Percentiles rank a stretch among this genome's conserved stretches.
These are phyloP conservation scores for Kazachstania psychrophila DNA, from an alignment of 805 yeast species.

Conservation along the genomic window DNA sequence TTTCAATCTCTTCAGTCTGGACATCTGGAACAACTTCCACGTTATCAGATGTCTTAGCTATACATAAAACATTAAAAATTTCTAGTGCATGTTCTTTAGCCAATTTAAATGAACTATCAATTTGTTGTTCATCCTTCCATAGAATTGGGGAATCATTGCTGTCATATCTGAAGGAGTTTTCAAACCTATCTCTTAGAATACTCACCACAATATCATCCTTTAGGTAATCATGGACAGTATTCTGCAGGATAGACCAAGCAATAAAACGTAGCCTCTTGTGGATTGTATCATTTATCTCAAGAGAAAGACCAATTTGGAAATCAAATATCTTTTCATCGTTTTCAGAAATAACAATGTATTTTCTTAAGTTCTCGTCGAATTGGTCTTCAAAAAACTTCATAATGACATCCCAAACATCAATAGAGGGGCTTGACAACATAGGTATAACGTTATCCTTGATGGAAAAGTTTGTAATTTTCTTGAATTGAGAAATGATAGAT, in stretches of 20 bases:
- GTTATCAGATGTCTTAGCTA: constrained; percentile 45
- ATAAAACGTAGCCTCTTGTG: constrained; percentile 37
- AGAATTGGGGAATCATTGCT: constrained; percentile 71
- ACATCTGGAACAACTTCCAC: constrained; percentile 52
- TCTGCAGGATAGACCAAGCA: constrained; percentile 60
- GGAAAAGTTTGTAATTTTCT: constrained; percentile 38
- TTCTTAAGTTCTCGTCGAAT: constrained; percentile 25
- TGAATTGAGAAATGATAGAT: constrained; percentile 34
- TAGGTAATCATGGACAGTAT: constrained; percentile 49
- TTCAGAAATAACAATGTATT: constrained; percentile 16
- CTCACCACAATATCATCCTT: constrained; percentile 56
- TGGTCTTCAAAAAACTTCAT: constrained; percentile 35
- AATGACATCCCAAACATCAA: constrained; percentile 54
- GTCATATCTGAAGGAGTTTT: constrained; percentile 75
- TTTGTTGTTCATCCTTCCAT: constrained; percentile 66
- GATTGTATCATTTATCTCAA: constrained; percentile 35
- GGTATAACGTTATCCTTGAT: constrained; percentile 45
- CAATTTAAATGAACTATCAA: constrained; percentile 56
- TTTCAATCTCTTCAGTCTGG: constrained; percentile 29
- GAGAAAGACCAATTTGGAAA: constrained; percentile 54
- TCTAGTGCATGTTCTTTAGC: constrained; percentile 52
- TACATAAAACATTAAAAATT: constrained; percentile 49
- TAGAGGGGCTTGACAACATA: constrained; percentile 41
- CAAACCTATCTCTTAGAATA: constrained; percentile 71
- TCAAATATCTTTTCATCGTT: constrained; percentile 35